Base-by-base conservation (phyloP, 345 rosid species). In the Toxicodendron radicans region DNA sequence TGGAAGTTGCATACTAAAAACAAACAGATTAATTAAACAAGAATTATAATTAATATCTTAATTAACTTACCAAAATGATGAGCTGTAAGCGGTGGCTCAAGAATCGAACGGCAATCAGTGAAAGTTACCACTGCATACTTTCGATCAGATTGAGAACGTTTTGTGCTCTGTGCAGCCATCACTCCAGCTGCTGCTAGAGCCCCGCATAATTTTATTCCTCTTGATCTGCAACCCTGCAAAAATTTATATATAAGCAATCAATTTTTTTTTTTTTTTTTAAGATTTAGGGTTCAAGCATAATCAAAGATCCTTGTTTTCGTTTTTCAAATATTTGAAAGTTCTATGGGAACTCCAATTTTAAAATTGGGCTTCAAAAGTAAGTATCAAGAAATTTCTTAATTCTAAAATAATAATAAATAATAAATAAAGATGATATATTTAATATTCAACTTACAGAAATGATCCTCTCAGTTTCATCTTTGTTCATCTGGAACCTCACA, bases 11-110 rank as follows among this genome's bases (percentile, higher is more conserved):
- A 27, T 27, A 27, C 30, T 27, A 27, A 27, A 27, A 27, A 27
- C 30, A 1, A 27, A 27, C 30, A 27, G 30, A 2, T 27, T 27
- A 27, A 27, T 27, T 27, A 27, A 27, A 27, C 30, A 27, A 27
- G 30, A 27, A 27, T 27, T 27, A 27, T 27, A 1, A 27, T 27
- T 27, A 27, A 27, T 27, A 27, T 27, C 30, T 27, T 46, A 43
- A n/a, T 75, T 5, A 21, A 33, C 70, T 57, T 79, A 84, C 87
- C 87, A 24, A 77, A 80, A 57, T 75, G 32, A 75, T 77, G 82
- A 66, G 32, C 4, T 7, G 85, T 73, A 21, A 84, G 85, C 24
- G 85, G 59, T 16, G 87, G 87, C 18, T 79, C 79, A 24, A 84
- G 84, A 58, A 73, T 13, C 10, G 87, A 75, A 17, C 85, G 80